Evolutionary conservation across 2,329 filamentous ascomycete genomes (phyloP).

Genomic region (Thielaviopsis musarum): DNA sequence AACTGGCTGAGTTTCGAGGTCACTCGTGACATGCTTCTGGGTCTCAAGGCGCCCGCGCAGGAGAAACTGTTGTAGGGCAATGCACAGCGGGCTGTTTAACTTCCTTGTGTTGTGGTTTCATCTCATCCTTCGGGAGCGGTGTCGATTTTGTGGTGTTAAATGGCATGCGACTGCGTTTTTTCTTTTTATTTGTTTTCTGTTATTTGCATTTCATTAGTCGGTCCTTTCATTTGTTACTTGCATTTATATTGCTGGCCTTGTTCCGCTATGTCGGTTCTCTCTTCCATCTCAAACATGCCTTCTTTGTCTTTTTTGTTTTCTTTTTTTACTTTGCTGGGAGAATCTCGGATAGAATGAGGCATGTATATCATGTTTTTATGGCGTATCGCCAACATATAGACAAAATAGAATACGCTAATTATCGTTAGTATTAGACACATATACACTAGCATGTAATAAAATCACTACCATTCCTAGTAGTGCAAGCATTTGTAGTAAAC

Average conservation of each 20-base stretch:
- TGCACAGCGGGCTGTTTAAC: neutral
- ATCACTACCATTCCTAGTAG: too few relatives aligned
- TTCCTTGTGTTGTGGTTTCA: neutral
- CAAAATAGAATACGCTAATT: too few relatives aligned
- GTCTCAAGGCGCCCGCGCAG: conserved; percentile 31
- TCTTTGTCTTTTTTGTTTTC: too few relatives aligned
- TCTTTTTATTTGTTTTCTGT: neutral
- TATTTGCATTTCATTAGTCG: neutral
- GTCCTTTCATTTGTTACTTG: neutral
- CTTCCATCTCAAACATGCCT: neutral
- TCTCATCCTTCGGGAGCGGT: neutral
- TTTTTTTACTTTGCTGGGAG: too few relatives aligned
- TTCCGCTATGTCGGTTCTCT: neutral
- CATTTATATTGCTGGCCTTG: neutral
- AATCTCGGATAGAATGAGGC: too few relatives aligned
- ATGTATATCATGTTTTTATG: too few relatives aligned
- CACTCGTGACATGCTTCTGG: conserved; percentile 69
- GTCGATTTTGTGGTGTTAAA: neutral
- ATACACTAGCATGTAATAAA: too few relatives aligned
- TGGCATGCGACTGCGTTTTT: neutral
- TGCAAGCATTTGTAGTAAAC: too few relatives aligned
- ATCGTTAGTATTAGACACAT: too few relatives aligned
- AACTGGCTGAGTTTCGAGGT: conserved; percentile 97
- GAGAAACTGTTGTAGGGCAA: conserved; percentile 10
- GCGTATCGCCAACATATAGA: too few relatives aligned